Base-by-base conservation (phyloP, 306 rosid species). In the Glycyrrhiza uralensis region DNA sequence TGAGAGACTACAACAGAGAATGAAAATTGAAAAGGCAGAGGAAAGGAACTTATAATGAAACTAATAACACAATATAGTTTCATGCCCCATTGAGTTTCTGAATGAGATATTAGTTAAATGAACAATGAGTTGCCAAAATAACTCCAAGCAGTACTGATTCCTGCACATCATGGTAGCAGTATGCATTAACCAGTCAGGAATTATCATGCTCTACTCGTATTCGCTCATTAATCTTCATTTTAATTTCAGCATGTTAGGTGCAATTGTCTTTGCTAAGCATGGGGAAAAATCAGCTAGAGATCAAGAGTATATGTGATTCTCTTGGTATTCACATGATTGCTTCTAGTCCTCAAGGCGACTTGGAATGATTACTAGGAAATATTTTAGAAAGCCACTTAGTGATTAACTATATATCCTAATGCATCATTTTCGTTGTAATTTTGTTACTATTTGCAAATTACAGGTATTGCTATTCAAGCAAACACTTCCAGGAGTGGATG, bases 291-390 rank as follows among this genome's bases (percentile, higher is more conserved):
- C 98, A 91, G 61, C 65, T 91, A 80, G 92, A 89, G 87, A 83
- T 84, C 76, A 94, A 91, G 82, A 81, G 75, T 22, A 79, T 91
- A 75, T 91, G 98, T 58, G 97, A 94, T 75, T 83, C 90, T 72
- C 82, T 91, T 4, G 97, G 97, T 17, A 85, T 91, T 58, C 92
- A 90, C 8, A 23, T 94, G 76, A 94, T 94, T 66, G 92, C 98
- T 60, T 94, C 91, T 70, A 94, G 98, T 81, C 97, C 98, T 46
- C 79, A 91, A 72, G 97, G 98, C n/a, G n/a, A 75, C 96, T 94
- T 58, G 98, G 97, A 80, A 94, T 94, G 98, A 97, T 94, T 77
- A 89, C 97, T 2, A 96, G 98, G 85, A 91, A 94, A 78, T 9
- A 36, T 26, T 62, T 30, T 20, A 23, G 7, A 71, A 18, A 19